Evolutionary conservation across 345 rosid species (phyloP).

Genomic region (Camelina sativa): DNA sequence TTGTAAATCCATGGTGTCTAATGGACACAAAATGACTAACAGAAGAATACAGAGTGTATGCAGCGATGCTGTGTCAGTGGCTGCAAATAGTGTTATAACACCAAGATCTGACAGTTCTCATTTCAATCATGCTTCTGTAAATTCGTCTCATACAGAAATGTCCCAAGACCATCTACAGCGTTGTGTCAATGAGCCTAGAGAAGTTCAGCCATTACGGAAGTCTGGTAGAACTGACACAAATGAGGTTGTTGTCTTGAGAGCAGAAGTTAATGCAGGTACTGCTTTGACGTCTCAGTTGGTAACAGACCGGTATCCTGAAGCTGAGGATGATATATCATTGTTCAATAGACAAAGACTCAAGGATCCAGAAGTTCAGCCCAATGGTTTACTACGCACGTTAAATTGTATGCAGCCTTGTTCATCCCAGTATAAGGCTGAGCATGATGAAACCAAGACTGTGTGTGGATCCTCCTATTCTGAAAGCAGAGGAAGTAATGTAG

Average conservation of each 20-base stretch:
- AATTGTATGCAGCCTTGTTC: constrained; percentile 55
- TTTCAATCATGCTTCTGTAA: constrained; percentile 48
- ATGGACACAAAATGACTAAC: constrained; percentile 32
- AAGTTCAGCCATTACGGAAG: constrained; percentile 44
- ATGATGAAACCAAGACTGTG: constrained; percentile 43
- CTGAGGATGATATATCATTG: constrained; percentile 74
- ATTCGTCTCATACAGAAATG: constrained; percentile 44
- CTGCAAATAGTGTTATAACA: constrained; percentile 47
- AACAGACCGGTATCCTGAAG: constrained; percentile 45
- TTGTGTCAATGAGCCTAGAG: constrained; percentile 43
- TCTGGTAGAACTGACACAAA: constrained; percentile 41
- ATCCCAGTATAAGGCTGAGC: constrained; percentile 45
- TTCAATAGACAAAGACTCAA: constrained; percentile 74
- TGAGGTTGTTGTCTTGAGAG: constrained; percentile 37
- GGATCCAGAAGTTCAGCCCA: constrained; percentile 72
- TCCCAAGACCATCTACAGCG: constrained; percentile 40
- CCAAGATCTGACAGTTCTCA: constrained; percentile 43
- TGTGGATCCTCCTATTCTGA: constrained; percentile 49
- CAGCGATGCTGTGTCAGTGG: constrained; percentile 48
- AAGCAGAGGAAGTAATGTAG: constrained; percentile 43
- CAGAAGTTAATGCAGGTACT: constrained; percentile 45
- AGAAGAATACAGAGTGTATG: constrained; percentile 43
- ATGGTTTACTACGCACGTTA: constrained; percentile 48
- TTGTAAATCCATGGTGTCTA: constrained; percentile 20
- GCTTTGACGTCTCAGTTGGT: constrained; percentile 35